Percentiles rank a stretch among this genome's conserved stretches.
These are phyloP conservation scores for Yamadazyma kanchanaburiensis DNA, from an alignment of 1,139 yeast genomes.

Conservation along the genomic window DNA sequence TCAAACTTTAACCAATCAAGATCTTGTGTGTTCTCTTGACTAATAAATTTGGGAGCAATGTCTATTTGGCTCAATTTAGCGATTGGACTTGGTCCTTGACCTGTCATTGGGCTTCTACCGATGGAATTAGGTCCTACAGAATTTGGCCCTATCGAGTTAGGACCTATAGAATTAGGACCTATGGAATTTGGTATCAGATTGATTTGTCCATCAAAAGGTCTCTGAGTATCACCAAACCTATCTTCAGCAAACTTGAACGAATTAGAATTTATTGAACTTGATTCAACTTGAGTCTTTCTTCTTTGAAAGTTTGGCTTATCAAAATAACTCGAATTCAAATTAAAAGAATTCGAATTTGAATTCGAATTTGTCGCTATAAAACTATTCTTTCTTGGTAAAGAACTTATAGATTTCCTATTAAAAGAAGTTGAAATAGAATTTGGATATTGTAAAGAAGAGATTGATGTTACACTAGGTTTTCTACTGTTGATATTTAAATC, in stretches of 20 bases:
- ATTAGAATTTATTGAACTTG: slow-evolving; percentile 2
- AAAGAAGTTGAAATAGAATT: slow-evolving; percentile 11
- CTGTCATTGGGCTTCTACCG: too few species aligned
- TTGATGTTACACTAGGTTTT: slow-evolving; percentile 13
- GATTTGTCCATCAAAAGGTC: too few species aligned
- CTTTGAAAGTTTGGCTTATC: too few species aligned
- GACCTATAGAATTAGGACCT: too few species aligned
- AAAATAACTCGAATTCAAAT: slow-evolving; percentile 21
- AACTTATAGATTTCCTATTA: slow-evolving; percentile 10
- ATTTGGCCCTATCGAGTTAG: too few species aligned
- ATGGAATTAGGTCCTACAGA: too few species aligned
- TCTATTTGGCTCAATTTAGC: too few species aligned
- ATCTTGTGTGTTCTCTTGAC: slow-evolving; percentile 22
- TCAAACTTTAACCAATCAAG: slow-evolving; percentile 50
- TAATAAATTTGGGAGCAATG: too few species aligned
- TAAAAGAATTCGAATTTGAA: slow-evolving; percentile 8
- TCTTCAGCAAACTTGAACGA: too few species aligned
- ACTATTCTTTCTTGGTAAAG: slow-evolving; percentile 18
- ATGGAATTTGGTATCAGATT: slow-evolving; percentile 6
- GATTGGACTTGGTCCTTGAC: too few species aligned
- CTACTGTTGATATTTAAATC: slow-evolving; percentile 21
- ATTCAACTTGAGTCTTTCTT: too few species aligned
- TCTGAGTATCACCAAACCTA: too few species aligned
- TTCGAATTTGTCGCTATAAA: slow-evolving; percentile 9
- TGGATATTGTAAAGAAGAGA: slow-evolving; percentile 11